These are phyloP conservation scores for Rhodomyrtus tomentosa DNA, from an alignment of 345 rosid genomes.

Conservation along the genomic window DNA sequence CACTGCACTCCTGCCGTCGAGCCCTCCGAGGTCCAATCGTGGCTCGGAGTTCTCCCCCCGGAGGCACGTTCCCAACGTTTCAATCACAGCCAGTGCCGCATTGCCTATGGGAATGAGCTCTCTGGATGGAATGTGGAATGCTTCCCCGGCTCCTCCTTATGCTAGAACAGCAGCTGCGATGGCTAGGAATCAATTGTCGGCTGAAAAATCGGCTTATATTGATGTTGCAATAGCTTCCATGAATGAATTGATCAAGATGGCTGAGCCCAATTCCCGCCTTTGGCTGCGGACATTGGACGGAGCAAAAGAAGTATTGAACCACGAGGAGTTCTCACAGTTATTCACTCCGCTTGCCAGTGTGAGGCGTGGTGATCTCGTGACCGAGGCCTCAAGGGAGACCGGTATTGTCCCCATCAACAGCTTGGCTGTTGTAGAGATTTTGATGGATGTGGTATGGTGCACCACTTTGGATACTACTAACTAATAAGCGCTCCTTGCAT, in stretches of 20 bases:
- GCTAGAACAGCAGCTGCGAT: conserved; percentile 12
- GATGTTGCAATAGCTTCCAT: conserved; percentile 48
- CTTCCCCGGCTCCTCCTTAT: not conserved
- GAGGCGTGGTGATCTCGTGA: conserved; percentile 18
- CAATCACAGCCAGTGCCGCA: not conserved
- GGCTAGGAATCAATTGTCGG: conserved; percentile 18
- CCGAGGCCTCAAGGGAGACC: conserved; percentile 52
- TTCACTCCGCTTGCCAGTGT: conserved; percentile 20
- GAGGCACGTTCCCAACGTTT: not conserved
- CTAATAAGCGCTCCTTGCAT: not conserved
- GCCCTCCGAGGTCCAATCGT: conserved; percentile 17
- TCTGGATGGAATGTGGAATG: not conserved
- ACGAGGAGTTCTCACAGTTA: conserved; percentile 37
- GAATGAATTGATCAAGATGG: conserved; percentile 53
- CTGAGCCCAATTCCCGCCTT: conserved; percentile 25
- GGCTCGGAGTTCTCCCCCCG: not conserved
- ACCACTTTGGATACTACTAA: not conserved
- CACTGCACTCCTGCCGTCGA: conserved; percentile 11
- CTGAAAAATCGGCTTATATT: conserved; percentile 25
- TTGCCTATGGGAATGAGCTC: not conserved
- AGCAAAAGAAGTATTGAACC: conserved; percentile 32
- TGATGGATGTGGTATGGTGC: conserved; percentile 64
- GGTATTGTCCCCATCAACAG: conserved; percentile 38
- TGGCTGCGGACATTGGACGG: conserved; percentile 43
- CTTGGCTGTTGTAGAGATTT: conserved; percentile 41